Conservation (phyloP, 768 basidiomycete genomes). For the Leccinum incarnatum region DNA sequence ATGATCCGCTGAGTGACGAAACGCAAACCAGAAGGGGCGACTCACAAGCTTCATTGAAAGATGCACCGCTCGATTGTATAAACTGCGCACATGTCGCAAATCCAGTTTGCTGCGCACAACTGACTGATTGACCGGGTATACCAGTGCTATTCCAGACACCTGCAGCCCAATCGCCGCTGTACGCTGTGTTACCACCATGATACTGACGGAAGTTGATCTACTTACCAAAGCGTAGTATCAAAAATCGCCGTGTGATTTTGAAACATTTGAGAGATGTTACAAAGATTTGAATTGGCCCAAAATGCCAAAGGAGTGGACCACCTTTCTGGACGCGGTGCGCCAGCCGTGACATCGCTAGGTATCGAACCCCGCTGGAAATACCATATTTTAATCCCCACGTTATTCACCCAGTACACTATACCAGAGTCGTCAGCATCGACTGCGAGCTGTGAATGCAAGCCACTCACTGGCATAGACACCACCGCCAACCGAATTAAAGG, state of each 20-base stretch:
- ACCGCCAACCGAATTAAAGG: slow-evolving; percentile 81
- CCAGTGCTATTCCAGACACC: slow-evolving; percentile 71
- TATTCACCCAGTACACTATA: slow-evolving; percentile 30
- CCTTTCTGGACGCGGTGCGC: slow-evolving; percentile 64
- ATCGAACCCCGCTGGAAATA: slow-evolving; percentile 77
- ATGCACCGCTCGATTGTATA: slow-evolving; percentile 66
- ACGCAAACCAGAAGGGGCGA: slow-evolving; percentile 18
- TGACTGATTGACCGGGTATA: slow-evolving; percentile 80
- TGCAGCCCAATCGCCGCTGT: slow-evolving; percentile 87
- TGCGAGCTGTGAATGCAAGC: not conserved
- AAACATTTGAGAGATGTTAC: slow-evolving; percentile 80
- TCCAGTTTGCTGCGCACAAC: slow-evolving; percentile 82
- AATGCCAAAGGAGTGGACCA: slow-evolving; percentile 81
- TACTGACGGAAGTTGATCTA: slow-evolving; percentile 7
- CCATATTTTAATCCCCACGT: slow-evolving; percentile 80
- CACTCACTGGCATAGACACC: slow-evolving; percentile 88
- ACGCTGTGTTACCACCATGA: slow-evolving; percentile 5
- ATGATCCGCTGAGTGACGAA: slow-evolving; percentile 2
- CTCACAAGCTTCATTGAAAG: slow-evolving; percentile 79
- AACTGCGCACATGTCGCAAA: slow-evolving; percentile 78
- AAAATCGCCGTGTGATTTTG: slow-evolving; percentile 74
- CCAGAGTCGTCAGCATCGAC: not conserved
- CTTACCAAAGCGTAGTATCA: slow-evolving; percentile 80
- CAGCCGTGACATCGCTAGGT: slow-evolving; percentile 73
- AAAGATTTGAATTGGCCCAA: slow-evolving; percentile 68